Percentiles rank a stretch among this genome's conserved stretches.
phyloP scores from a whole-genome alignment of 1,284 basidiomycete species.

The Amanita bisporigera region DNA sequence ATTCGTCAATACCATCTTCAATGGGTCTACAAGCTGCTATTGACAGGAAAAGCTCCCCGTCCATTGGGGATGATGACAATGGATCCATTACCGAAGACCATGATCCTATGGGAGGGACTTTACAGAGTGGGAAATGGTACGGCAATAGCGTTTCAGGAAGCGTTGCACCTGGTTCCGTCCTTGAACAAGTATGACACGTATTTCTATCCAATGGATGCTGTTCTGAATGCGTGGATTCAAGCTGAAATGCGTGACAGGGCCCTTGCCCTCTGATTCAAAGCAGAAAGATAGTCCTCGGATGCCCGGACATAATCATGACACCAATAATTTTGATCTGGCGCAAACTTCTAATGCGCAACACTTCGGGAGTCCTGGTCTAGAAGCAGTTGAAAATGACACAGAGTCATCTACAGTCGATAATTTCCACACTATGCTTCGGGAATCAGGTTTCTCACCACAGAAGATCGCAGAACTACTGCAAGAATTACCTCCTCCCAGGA shows the following conservation, averaged over 20 bases:
- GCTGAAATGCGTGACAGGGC: conserved; percentile 66
- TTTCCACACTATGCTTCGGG: conserved; percentile 81
- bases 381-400: conserved; percentile 55
- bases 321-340: conserved; percentile 27
- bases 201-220: conserved; percentile 21
- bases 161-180: conserved; percentile 73
- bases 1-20: conserved; percentile 43
- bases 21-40: conserved; percentile 36
- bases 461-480: conserved; percentile 89
- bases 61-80: conserved; percentile 64
- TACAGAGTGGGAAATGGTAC: conserved; percentile 84
- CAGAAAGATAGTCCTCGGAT: conserved; percentile 18
- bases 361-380: conserved; percentile 30
- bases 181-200: conserved; percentile 67
- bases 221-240: conserved; percentile 33
- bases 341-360: conserved; percentile 12
- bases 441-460: conserved; percentile 89
- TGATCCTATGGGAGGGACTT: conserved; percentile 73
- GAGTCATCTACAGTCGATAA: conserved; percentile 80
- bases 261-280: conserved; percentile 28
- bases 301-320: conserved; percentile 30
- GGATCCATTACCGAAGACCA: conserved; percentile 74
- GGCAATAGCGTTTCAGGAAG: conserved; percentile 81
- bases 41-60: conserved; percentile 52
- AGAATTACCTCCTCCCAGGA: conserved; percentile 79